Conservation (phyloP, 2,329 filamentous ascomycete genomes). For the Byssothecium circinans region DNA sequence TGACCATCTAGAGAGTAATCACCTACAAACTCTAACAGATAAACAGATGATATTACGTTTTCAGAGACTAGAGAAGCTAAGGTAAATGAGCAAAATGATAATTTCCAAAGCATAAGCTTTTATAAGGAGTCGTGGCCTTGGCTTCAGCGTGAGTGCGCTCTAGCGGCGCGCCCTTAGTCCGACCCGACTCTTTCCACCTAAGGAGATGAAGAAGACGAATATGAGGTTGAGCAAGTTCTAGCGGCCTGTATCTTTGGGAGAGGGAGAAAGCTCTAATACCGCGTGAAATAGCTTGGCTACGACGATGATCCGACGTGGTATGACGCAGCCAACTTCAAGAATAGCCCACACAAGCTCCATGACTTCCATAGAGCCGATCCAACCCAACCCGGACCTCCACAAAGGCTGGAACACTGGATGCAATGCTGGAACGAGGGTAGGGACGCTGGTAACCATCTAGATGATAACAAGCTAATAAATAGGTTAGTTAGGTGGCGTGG, state of each 20-base stretch:
- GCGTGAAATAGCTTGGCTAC: constrained; percentile 12
- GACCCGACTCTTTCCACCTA: constrained; percentile 10
- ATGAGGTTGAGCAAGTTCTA: constrained; percentile 8
- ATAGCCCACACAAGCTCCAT: constrained; percentile 11
- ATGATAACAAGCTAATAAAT: constrained; percentile 10
- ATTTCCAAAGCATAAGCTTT: constrained; percentile 10
- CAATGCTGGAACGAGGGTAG: constrained; percentile 8
- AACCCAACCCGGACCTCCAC: constrained; percentile 8
- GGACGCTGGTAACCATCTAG: constrained; percentile 5
- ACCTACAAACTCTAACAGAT: constrained; percentile 11
- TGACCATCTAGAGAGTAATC: constrained; percentile 11
- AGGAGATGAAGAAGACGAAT: constrained; percentile 8
- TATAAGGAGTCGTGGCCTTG: constrained; percentile 6
- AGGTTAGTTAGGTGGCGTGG: background rate
- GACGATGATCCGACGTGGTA: constrained; percentile 12
- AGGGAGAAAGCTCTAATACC: constrained; percentile 10
- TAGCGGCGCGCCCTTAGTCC: constrained; percentile 3
- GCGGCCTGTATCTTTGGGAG: constrained; percentile 4
- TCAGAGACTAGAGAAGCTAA: constrained; percentile 5
- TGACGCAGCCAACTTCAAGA: constrained; percentile 14
- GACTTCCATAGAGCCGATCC: constrained; percentile 8
- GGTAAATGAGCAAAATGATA: constrained; percentile 9
- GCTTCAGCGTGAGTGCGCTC: constrained; percentile 8
- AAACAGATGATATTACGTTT: constrained; percentile 12
- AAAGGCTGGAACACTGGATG: constrained; percentile 7